Base-by-base conservation (phyloP, 495 filamentous ascomycete genomes). In the Glutinoglossum americanum region DNA sequence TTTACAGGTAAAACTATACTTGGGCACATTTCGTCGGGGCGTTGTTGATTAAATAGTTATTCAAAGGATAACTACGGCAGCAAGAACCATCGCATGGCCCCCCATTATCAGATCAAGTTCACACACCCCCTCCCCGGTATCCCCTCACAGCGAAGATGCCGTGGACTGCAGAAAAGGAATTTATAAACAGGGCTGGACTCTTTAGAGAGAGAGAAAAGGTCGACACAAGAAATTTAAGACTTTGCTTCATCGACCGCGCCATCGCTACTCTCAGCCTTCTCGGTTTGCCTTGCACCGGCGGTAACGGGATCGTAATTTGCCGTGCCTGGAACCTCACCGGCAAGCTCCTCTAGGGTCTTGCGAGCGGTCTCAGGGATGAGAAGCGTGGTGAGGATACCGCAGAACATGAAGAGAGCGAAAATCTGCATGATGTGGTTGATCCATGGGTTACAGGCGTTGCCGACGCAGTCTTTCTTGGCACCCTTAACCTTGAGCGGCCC, bases 401-500 rank as follows among this genome's bases (percentile, higher is more conserved):
- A 76, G 11, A 89, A 69, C 84, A 89, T 88, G 71, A 89, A 89
- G 33, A 84, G 70, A 8, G 83, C 82, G 62, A 82, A 88, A 63
- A 89, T 88, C 73, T 88, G 68, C 73, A 87, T 79, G 54, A 88
- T 79, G 66, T 88, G 82, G 69, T 87, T 79, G 63, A 88, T 72
- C 84, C 84, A 88, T 1, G 83, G 82, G 60, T 59, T 64, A 26
- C 59, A 51, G 57, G 61, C 57, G 51, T 66, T 70, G 55, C 58
- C 57, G 21, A 10, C 13, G 19, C 33, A 39, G 19, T 56, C 17
- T 13, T 54, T 56, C 39, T 64, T 62, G 0, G 71, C 67, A 11
- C 72, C 72, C n/a, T 63, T 63, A 54, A 68, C 64, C 2, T 68
- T 68, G 25, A 75, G 65, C n/a, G 73, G 73, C 0, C 72, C 73